These are phyloP conservation scores for Leishmania martiniquensis DNA, from an alignment of 208 protist genomes.

Conservation along the genomic window DNA sequence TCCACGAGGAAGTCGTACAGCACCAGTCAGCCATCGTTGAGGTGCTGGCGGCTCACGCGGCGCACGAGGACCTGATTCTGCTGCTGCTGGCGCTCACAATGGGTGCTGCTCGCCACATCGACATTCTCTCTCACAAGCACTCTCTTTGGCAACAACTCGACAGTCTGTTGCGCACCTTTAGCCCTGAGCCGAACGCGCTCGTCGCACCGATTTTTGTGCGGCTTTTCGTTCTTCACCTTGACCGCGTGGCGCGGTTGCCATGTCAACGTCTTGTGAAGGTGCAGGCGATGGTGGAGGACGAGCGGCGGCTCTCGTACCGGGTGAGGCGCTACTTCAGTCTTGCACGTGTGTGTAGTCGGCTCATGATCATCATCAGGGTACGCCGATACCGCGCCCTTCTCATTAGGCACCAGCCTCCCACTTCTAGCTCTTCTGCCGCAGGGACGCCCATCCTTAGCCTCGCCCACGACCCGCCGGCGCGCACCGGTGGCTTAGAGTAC, in stretches of 20 bases:
- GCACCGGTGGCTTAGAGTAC: slow-evolving; percentile 6
- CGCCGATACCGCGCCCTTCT: slow-evolving; percentile 45
- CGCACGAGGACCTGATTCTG: slow-evolving; percentile 73
- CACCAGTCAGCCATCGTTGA: slow-evolving; percentile 67
- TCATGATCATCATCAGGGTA: slow-evolving; percentile 67
- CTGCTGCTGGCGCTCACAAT: slow-evolving; percentile 67
- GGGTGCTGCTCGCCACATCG: slow-evolving; percentile 45
- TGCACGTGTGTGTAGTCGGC: slow-evolving; percentile 53
- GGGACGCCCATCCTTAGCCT: not conserved
- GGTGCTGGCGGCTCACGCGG: slow-evolving; percentile 55
- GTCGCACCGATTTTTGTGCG: slow-evolving; percentile 75
- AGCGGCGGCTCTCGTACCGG: slow-evolving; percentile 46
- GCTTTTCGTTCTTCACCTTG: slow-evolving; percentile 57
- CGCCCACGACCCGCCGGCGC: not conserved
- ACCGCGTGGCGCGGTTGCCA: slow-evolving; percentile 38
- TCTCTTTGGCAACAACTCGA: slow-evolving; percentile 72
- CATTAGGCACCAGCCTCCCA: not conserved
- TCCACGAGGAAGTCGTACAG: slow-evolving; percentile 54
- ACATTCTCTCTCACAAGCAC: slow-evolving; percentile 61
- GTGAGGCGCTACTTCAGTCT: slow-evolving; percentile 54
- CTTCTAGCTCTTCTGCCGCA: not conserved
- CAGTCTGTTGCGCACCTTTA: slow-evolving; percentile 50
- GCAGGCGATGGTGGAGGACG: slow-evolving; percentile 40
- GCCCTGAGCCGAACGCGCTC: slow-evolving; percentile 42
- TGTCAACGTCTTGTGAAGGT: slow-evolving; percentile 17